Percentiles rank a stretch among this genome's conserved stretches.
phyloP scores from a whole-genome alignment of 257 asterid species.

The Rauvolfia tetraphylla region DNA sequence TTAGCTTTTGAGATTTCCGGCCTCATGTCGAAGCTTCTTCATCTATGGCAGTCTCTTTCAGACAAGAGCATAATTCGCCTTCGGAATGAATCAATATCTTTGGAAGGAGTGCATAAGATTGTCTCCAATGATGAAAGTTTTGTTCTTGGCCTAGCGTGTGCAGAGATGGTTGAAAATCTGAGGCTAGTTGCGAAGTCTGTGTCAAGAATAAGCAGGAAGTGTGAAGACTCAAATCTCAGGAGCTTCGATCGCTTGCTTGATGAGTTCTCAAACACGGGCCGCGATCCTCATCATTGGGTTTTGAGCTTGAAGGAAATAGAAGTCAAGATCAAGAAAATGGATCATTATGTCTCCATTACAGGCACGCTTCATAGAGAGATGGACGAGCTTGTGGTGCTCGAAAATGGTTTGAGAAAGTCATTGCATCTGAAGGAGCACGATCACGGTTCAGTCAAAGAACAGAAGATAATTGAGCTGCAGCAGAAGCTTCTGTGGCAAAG shows the following conservation, averaged over 20 bases:
- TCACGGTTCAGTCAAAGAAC: slow-evolving; percentile 34
- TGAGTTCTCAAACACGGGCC: slow-evolving; percentile 67
- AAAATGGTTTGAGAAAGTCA: slow-evolving; percentile 47
- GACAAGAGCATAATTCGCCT: slow-evolving; percentile 53
- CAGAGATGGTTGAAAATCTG: slow-evolving; percentile 72
- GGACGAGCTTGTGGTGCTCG: slow-evolving; percentile 63
- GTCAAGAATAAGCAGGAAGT: slow-evolving; percentile 51
- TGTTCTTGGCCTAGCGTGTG: slow-evolving; percentile 69
- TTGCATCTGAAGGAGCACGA: slow-evolving; percentile 27
- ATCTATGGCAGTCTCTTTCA: slow-evolving; percentile 74
- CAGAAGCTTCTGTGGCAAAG: slow-evolving; percentile 78
- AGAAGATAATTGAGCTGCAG: slow-evolving; percentile 50
- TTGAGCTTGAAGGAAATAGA: slow-evolving; percentile 57
- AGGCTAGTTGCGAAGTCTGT: slow-evolving; percentile 47
- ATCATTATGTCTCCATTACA: slow-evolving; percentile 47
- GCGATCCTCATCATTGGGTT: slow-evolving; percentile 58
- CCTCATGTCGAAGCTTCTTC: slow-evolving; percentile 82
- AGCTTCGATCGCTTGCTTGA: slow-evolving; percentile 51
- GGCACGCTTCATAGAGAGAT: slow-evolving; percentile 54
- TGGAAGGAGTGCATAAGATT: slow-evolving; percentile 88
- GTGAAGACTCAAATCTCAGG: slow-evolving; percentile 59
- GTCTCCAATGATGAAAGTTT: slow-evolving; percentile 81
- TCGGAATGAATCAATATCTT: slow-evolving; percentile 48
- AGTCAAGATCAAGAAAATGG: slow-evolving; percentile 52
- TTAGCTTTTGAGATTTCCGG: slow-evolving; percentile 80